These are phyloP conservation scores for Gaillardinia entomophila DNA, from an alignment of 805 yeast genomes.

Conservation along the genomic window DNA sequence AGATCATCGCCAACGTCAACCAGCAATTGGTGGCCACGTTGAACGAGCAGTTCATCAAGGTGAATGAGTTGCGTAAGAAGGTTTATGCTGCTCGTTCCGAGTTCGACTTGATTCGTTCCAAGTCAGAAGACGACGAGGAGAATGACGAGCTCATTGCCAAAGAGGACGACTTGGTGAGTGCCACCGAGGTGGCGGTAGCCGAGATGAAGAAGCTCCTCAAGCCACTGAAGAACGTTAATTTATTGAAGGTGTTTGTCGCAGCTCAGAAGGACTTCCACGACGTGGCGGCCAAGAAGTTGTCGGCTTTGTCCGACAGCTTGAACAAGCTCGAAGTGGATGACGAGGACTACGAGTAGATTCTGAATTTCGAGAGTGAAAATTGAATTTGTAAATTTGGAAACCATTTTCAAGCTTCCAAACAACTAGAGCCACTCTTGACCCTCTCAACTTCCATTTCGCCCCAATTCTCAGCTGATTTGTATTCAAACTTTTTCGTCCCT, in stretches of 20 bases:
- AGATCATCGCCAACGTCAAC: conserved; percentile 56
- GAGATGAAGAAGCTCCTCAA: conserved; percentile 68
- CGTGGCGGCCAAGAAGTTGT: conserved; percentile 28
- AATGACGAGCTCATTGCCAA: conserved; percentile 46
- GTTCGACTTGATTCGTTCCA: conserved; percentile 66
- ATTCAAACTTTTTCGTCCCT: too few relatives aligned
- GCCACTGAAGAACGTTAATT: conserved; percentile 57
- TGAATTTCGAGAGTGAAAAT: too few relatives aligned
- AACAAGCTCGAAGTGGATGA: conserved; percentile 31
- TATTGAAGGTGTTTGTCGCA: conserved; percentile 60
- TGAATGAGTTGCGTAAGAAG: conserved; percentile 54
- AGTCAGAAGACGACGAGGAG: conserved; percentile 38
- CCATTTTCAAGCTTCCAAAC: too few relatives aligned
- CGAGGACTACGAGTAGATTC: conserved; percentile 28
- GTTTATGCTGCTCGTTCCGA: conserved; percentile 67
- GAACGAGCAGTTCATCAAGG: conserved; percentile 54
- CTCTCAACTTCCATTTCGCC: too few relatives aligned
- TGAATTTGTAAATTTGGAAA: too few relatives aligned
- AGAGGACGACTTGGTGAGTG: conserved; percentile 77
- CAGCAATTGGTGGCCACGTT: conserved; percentile 46
- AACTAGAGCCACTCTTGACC: too few relatives aligned
- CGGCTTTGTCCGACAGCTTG: conserved; percentile 21
- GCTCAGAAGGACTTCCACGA: conserved; percentile 63
- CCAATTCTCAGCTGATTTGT: too few relatives aligned
- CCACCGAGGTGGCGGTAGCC: conserved; percentile 73